phyloP scores from a whole-genome alignment of 2,329 filamentous ascomycete genomes.

The Aspergillus pseudoviridinutans region DNA sequence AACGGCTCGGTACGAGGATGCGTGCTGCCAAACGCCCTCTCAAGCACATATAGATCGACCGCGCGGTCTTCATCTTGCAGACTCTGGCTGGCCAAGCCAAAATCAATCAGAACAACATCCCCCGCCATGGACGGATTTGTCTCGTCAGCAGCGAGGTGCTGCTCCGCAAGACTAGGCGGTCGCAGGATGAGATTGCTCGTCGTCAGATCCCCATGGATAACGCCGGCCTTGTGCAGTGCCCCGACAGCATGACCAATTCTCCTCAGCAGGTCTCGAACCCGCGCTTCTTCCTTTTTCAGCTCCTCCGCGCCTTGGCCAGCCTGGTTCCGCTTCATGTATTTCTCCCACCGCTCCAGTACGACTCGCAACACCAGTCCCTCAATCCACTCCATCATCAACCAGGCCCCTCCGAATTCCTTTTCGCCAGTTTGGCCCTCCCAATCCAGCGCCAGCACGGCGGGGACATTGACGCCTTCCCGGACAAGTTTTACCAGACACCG shows the following conservation, averaged over 20 bases:
- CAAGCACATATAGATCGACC: conserved; percentile 92
- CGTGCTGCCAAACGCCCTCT: conserved; percentile 90
- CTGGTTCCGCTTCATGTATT: conserved; percentile 39
- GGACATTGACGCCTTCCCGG: conserved; percentile 75
- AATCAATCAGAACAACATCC: conserved; percentile 87
- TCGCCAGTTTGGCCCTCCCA: conserved; percentile 57
- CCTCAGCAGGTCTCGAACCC: conserved; percentile 61
- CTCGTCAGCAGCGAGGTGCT: conserved; percentile 15
- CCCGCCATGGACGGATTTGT: conserved; percentile 50
- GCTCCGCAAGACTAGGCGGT: conserved; percentile 26
- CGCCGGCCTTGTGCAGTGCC: conserved; percentile 72
- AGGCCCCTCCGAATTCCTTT: conserved; percentile 62
- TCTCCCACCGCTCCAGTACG: conserved; percentile 66
- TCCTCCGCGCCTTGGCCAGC: conserved; percentile 27
- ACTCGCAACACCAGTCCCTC: conserved; percentile 66
- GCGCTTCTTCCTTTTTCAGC: conserved; percentile 42
- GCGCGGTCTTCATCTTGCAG: conserved; percentile 86
- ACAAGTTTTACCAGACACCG: conserved; percentile 76
- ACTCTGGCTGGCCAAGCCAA: conserved; percentile 80
- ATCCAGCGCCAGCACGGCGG: conserved; percentile 69
- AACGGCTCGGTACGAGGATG: conserved; percentile 80
- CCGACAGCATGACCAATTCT: conserved; percentile 70
- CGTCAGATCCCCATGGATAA: conserved; percentile 93
- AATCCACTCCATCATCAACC: conserved; percentile 84
- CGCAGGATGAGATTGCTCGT: conserved; percentile 94